These are phyloP conservation scores for Beverwykella pulmonaria DNA, from an alignment of 495 filamentous ascomycete genomes.

Conservation along the genomic window DNA sequence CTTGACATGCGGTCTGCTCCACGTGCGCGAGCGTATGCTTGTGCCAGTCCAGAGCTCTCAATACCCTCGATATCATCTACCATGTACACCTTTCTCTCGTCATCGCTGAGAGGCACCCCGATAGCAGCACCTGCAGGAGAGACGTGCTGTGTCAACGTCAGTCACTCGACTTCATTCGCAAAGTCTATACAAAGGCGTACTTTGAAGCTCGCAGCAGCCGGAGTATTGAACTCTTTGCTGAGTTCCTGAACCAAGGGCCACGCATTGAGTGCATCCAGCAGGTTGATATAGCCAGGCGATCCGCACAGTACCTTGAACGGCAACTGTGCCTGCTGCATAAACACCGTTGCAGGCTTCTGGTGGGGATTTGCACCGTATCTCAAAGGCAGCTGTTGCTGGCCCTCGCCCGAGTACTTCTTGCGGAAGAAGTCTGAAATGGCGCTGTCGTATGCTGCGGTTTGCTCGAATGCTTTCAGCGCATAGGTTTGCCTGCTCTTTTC, in stretches of 20 bases:
- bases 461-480: conserved; percentile 95
- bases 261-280: conserved; percentile 93
- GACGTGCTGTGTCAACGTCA: conserved; percentile 60
- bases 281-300: conserved; percentile 93
- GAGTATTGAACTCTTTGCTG: conserved; percentile 78
- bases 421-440: conserved; percentile 97
- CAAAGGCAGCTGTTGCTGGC: conserved; percentile 78
- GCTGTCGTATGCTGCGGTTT: conserved; percentile 95
- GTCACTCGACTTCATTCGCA: neutral
- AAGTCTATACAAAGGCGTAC: conserved; percentile 2
- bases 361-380: conserved; percentile 97
- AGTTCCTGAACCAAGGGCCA: conserved; percentile 98
- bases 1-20: conserved; percentile 96
- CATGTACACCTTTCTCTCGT: conserved; percentile 96
- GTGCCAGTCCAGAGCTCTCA: conserved; percentile 80
- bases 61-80: conserved; percentile 92
- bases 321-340: conserved; percentile 66
- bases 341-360: conserved; percentile 92
- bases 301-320: conserved; percentile 98
- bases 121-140: conserved; percentile 96
- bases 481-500: conserved; percentile 81
- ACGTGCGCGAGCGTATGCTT: conserved; percentile 92
- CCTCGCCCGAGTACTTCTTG: conserved; percentile 87
- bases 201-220: conserved; percentile 98
- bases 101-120: conserved; percentile 78